Conservation (phyloP, 2,329 filamentous ascomycete genomes). For the Sphaceloma murrayae region DNA sequence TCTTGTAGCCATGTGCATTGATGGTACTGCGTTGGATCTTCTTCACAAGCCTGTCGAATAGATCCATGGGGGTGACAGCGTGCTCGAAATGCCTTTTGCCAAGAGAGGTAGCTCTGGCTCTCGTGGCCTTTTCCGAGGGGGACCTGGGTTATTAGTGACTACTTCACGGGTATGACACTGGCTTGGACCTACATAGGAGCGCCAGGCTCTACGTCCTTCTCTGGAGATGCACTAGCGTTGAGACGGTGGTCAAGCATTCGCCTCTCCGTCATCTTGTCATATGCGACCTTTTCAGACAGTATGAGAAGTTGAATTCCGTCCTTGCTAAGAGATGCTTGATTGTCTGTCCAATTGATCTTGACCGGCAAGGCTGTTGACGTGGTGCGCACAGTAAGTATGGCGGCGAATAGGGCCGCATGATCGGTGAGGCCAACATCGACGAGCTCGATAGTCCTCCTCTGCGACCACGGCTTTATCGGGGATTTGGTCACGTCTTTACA, state of each 20-base stretch:
- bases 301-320: slow-evolving; percentile 29
- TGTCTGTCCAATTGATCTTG: slow-evolving; percentile 29
- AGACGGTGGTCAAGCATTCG: no score
- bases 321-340: slow-evolving; percentile 24
- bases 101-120: slow-evolving; percentile 21
- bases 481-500: neutral
- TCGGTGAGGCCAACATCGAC: slow-evolving; percentile 29
- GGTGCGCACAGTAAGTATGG: slow-evolving; percentile 21
- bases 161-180: neutral
- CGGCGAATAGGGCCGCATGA: slow-evolving; percentile 31
- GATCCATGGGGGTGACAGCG: neutral
- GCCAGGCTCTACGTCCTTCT: no score
- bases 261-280: no score
- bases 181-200: neutral
- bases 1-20: slow-evolving; percentile 25
- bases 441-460: slow-evolving; percentile 19
- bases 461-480: neutral
- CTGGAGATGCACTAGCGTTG: no score
- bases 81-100: neutral
- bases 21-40: slow-evolving; percentile 34
- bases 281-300: slow-evolving; percentile 23
- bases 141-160: neutral
- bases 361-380: slow-evolving; percentile 23
- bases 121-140: slow-evolving; percentile 21
- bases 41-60: slow-evolving; percentile 31